Evolutionary conservation across 2,329 filamentous ascomycete genomes (phyloP), one percentile per base, ranked within the genome.

Genomic region (Cercospora janseana): DNA sequence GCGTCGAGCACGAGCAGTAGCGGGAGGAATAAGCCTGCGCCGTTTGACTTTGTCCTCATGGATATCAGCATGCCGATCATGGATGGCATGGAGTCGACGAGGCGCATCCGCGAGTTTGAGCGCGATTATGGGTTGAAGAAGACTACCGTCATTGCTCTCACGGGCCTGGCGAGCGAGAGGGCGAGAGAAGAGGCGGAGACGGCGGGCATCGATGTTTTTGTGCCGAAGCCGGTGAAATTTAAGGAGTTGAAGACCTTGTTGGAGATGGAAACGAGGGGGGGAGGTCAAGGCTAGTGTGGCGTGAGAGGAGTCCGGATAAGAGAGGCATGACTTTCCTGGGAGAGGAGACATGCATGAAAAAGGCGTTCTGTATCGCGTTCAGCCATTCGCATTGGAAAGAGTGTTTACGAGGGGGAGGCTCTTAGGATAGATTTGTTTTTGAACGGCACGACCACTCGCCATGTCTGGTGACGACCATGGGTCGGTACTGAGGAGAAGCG

Each of bases 31-130:
- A 46, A 12, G 28, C 44, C 44, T 18, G 31, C 44, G 13, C 44
- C 44, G 5, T 59, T 59, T 21, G 49, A 59, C 16, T 57, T 77
- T 34, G 71, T 79, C 1, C 69, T 79, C 12, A 79, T 79, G 75
- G 76, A 69, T 32, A 63, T 69, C 13, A 55, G 50, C n/a, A 69
- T 69, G 66, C 66, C 66, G 3, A 54, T 67, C 23, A 66, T 69
- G 62, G 66, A 69, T 31, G 66, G 66, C 5, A 60, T 63, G 42
- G 59, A 60, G 18, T 57, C 64, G 2, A 66, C 65, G 13, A 38
- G 53, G 12, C 50, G 57, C 18, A 68, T 69, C 7, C 58, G 66
- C 4, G 53, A 55, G 4, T 55, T 61, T 29, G 66, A 69, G 29
- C 47, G 48, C 18, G 49, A 59, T 21, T 13, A 48, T 26, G 52